phyloP scores from a whole-genome alignment of 2,329 filamentous ascomycete species.

The Ophiostoma pallidulum region DNA sequence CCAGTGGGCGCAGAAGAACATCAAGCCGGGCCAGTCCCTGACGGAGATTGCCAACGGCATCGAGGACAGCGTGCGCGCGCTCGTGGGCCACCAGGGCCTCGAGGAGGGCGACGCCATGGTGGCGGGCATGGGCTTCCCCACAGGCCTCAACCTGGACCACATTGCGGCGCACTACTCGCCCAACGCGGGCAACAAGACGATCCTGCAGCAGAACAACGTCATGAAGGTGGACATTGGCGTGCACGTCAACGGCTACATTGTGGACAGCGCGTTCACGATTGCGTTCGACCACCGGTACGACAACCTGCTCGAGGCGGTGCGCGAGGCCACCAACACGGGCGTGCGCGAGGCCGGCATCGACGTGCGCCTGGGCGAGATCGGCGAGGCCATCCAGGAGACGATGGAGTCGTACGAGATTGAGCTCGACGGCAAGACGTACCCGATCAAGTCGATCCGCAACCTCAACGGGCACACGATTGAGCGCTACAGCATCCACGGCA shows the following conservation, averaged over 20 bases:
- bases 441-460: constrained; percentile 78
- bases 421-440: constrained; percentile 66
- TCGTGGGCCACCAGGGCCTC: constrained; percentile 65
- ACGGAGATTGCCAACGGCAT: constrained; percentile 76
- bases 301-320: constrained; percentile 62
- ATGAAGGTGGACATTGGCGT: constrained; percentile 79
- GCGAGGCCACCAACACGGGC: constrained; percentile 74
- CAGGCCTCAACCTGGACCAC: constrained; percentile 71
- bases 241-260: constrained; percentile 69
- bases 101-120: constrained; percentile 67
- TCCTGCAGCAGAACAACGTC: constrained; percentile 64
- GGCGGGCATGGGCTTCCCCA: constrained; percentile 76
- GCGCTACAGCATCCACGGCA: constrained; percentile 82
- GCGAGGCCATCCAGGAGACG: constrained; percentile 73
- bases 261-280: constrained; percentile 74
- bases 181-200: constrained; percentile 71
- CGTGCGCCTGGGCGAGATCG: constrained; percentile 77
- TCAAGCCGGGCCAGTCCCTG: constrained; percentile 67
- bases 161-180: constrained; percentile 77
- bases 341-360: constrained; percentile 88
- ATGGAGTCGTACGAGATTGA: constrained; percentile 93
- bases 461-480: constrained; percentile 85
- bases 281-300: constrained; percentile 68
- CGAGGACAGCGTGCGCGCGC: constrained; percentile 65
- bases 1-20: constrained; percentile 69